These are phyloP conservation scores for Mycena citricolor DNA, from an alignment of 1,284 basidiomycete species.

Conservation along the genomic window DNA sequence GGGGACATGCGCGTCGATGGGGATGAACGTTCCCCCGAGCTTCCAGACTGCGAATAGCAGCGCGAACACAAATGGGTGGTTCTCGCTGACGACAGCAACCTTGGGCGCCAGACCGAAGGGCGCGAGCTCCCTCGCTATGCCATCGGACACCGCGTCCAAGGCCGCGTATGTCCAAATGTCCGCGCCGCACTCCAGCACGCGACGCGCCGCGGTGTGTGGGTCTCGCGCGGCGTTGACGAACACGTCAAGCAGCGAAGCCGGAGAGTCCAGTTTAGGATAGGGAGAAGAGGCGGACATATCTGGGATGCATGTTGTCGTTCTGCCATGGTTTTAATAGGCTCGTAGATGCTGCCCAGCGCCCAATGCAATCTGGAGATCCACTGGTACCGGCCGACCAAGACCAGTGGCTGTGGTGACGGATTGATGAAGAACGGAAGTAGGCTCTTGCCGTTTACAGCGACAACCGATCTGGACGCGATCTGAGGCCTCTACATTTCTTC, in stretches of 20 bases:
- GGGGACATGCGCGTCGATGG: slow-evolving; percentile 35
- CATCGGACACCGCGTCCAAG: slow-evolving; percentile 30
- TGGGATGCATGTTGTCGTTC: no score
- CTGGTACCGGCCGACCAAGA: no score
- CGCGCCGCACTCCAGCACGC: slow-evolving; percentile 30
- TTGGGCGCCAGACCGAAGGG: slow-evolving; percentile 27
- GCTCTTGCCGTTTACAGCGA: no score
- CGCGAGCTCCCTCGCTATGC: slow-evolving; percentile 28
- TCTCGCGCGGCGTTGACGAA: slow-evolving; percentile 14
- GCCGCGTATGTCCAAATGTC: slow-evolving; percentile 32
- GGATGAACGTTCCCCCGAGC: slow-evolving; percentile 32
- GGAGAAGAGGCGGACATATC: no score
- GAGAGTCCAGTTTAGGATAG: background rate
- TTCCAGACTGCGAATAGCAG: slow-evolving; percentile 36
- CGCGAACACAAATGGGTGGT: slow-evolving; percentile 35
- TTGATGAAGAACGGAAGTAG: no score
- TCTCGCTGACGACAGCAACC: slow-evolving; percentile 35
- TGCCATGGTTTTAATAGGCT: no score
- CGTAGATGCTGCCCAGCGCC: no score
- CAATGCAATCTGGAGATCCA: no score
- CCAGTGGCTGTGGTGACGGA: no score
- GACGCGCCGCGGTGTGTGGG: slow-evolving; percentile 16
- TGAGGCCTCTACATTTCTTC: no score
- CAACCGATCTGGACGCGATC: no score
- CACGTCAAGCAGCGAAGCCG: slow-evolving; percentile 27